These are phyloP conservation scores for Tolypocladium tundrense DNA, from an alignment of 2,329 filamentous ascomycete species.

Conservation along the genomic window DNA sequence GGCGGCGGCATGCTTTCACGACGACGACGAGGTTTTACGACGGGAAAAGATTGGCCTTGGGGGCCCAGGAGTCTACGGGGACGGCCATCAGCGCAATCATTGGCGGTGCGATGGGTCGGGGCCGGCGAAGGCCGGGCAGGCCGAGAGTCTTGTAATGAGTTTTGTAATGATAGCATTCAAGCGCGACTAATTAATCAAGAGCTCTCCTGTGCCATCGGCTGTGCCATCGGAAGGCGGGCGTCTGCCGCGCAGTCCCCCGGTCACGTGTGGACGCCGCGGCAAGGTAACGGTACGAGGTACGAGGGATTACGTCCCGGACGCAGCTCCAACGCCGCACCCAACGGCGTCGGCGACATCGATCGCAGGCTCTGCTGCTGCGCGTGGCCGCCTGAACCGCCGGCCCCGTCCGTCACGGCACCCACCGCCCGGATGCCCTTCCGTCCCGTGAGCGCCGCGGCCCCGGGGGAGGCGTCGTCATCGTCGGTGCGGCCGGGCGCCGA, in stretches of 20 bases:
- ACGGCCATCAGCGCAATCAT: neutral
- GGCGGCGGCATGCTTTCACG: neutral
- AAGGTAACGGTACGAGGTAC: neutral
- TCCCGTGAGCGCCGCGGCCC: slow-evolving; percentile 9
- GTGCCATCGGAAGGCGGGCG: neutral
- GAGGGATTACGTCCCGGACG: neutral
- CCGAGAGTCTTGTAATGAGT: neutral
- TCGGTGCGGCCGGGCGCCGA: slow-evolving; percentile 30
- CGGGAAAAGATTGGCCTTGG: neutral
- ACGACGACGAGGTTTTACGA: neutral
- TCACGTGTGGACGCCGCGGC: neutral
- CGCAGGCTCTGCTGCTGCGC: neutral
- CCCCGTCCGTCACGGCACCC: neutral
- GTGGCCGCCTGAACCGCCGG: neutral
- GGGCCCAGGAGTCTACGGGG: neutral
- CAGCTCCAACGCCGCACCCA: neutral
- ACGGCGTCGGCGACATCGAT: neutral
- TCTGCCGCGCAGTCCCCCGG: too few species aligned
- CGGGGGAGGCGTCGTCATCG: slow-evolving; percentile 18
- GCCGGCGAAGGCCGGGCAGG: neutral
- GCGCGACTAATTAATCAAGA: too few species aligned
- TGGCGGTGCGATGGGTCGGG: neutral
- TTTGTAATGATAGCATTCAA: neutral
- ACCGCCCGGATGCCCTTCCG: neutral
- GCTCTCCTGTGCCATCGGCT: too few species aligned